These are phyloP conservation scores for Phytophthora cactorum DNA, from an alignment of 352 stramenopile species.

Conservation along the genomic window DNA sequence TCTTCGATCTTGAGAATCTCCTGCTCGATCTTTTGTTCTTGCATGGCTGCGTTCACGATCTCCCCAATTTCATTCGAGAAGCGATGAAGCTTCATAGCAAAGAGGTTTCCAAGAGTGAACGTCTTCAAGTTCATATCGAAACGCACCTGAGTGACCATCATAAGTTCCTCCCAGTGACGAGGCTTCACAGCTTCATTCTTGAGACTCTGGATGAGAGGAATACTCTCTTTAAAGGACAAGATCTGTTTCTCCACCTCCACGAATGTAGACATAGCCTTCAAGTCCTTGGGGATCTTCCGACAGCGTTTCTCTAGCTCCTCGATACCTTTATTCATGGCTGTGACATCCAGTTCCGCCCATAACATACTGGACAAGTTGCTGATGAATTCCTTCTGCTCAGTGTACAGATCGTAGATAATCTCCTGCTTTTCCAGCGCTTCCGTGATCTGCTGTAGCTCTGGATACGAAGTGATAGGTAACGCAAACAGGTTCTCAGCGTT, in stretches of 20 bases:
- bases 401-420: slow-evolving; percentile 92
- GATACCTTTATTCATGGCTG: slow-evolving; percentile 91
- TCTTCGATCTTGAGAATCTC: slow-evolving; percentile 94
- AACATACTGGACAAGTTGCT: slow-evolving; percentile 88
- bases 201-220: slow-evolving; percentile 93
- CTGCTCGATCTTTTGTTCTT: slow-evolving; percentile 95
- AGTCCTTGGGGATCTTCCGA: slow-evolving; percentile 91
- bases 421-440: slow-evolving; percentile 90
- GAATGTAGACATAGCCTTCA: slow-evolving; percentile 92
- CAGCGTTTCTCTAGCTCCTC: slow-evolving; percentile 94
- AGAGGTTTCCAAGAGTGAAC: slow-evolving; percentile 92
- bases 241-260: slow-evolving; percentile 92
- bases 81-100: slow-evolving; percentile 92
- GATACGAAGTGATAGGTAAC: slow-evolving; percentile 91
- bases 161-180: slow-evolving; percentile 91
- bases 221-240: slow-evolving; percentile 93
- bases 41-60: slow-evolving; percentile 93
- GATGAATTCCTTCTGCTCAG: slow-evolving; percentile 95
- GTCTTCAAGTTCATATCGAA: slow-evolving; percentile 95
- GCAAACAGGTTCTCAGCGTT: slow-evolving; percentile 96
- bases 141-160: slow-evolving; percentile 88
- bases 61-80: slow-evolving; percentile 92
- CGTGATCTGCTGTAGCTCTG: slow-evolving; percentile 88
- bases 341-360: slow-evolving; percentile 94
- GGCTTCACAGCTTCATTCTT: slow-evolving; percentile 96